A percentile compares a stretch with the other conserved stretches of the same genome.
These are phyloP conservation scores for Theobroma cacao DNA, from an alignment of 345 rosid species.

Conservation along the genomic window DNA sequence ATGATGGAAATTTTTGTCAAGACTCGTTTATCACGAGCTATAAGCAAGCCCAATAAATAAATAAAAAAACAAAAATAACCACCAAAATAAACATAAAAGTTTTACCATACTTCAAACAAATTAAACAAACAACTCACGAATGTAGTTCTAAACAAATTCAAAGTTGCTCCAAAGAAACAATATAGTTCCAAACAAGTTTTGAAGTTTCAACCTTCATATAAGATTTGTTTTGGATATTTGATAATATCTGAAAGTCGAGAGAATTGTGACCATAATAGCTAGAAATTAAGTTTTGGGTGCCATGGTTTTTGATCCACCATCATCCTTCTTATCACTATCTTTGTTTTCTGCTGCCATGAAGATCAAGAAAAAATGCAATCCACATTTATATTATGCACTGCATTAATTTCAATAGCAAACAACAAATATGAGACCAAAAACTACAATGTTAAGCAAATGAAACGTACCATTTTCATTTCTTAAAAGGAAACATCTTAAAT, in stretches of 20 bases:
- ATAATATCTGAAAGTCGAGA: neutral
- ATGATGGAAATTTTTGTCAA: too few relatives aligned
- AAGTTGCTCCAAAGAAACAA: neutral
- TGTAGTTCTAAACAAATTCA: neutral
- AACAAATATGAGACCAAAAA: neutral
- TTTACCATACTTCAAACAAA: neutral
- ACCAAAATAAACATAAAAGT: neutral
- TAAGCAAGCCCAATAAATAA: too few relatives aligned
- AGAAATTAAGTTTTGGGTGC: neutral
- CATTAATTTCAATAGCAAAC: neutral
- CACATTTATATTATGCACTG: neutral
- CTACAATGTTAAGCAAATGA: neutral
- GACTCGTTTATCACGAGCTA: too few relatives aligned
- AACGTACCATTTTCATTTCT: neutral
- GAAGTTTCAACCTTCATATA: neutral
- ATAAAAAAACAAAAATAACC: too few relatives aligned
- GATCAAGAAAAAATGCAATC: neutral
- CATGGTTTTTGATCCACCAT: neutral
- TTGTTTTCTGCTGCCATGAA: neutral
- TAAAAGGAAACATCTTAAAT: constrained; percentile 30
- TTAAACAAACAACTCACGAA: neutral
- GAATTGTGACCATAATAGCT: neutral
- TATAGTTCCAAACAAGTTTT: neutral
- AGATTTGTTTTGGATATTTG: neutral
- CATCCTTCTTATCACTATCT: neutral